A percentile compares a stretch with the other conserved stretches of the same genome.
These are phyloP conservation scores for Blastocladiella britannica DNA, from an alignment of 192 early-diverging fungal genomes.

Conservation along the genomic window DNA sequence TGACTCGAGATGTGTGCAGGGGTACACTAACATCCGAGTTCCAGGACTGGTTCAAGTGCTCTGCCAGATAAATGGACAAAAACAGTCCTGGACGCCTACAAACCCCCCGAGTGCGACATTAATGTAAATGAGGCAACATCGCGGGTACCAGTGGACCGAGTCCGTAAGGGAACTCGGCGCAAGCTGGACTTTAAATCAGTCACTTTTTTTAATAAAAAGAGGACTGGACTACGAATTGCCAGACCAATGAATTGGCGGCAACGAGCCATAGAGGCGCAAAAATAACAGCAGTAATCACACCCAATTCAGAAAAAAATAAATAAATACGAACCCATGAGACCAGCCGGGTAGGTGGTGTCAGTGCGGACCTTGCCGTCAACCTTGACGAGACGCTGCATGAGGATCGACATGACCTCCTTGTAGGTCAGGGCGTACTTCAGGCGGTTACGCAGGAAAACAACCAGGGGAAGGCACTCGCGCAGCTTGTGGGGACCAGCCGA, in stretches of 20 bases:
- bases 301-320: slow-evolving; percentile 1
- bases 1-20: too few relatives aligned
- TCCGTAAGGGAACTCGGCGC: too few relatives aligned
- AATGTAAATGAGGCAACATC: too few relatives aligned
- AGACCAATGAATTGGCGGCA: too few relatives aligned
- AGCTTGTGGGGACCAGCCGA: slow-evolving; percentile 98
- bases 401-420: slow-evolving; percentile 85
- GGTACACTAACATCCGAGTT: too few relatives aligned
- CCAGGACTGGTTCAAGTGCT: too few relatives aligned
- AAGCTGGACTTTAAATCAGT: too few relatives aligned
- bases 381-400: slow-evolving; percentile 98
- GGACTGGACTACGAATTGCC: not conserved
- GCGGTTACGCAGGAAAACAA: slow-evolving; percentile 98
- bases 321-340: slow-evolving; percentile 78
- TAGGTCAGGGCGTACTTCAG: slow-evolving; percentile 97
- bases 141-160: too few relatives aligned
- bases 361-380: slow-evolving; percentile 80
- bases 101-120: too few relatives aligned
- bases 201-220: not conserved
- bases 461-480: slow-evolving; percentile 93
- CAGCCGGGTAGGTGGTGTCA: slow-evolving; percentile 54
- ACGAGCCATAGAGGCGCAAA: too few relatives aligned
- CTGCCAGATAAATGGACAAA: too few relatives aligned
- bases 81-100: too few relatives aligned
- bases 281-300: slow-evolving; percentile 3